These are phyloP conservation scores for Prosopis cineraria DNA, from an alignment of 306 rosid species.

Conservation along the genomic window DNA sequence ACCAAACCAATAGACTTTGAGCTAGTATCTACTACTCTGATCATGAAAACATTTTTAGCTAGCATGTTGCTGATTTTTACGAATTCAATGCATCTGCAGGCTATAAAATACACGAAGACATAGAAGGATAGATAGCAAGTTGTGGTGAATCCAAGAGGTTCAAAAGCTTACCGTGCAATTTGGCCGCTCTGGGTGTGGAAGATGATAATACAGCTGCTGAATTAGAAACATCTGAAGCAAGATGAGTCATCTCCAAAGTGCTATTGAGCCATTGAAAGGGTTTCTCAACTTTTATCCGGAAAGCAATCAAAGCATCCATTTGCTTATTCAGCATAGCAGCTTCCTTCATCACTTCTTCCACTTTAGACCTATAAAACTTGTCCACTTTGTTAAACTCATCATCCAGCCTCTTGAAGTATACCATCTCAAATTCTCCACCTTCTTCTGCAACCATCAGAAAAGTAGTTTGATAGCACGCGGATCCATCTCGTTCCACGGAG, in stretches of 20 bases:
- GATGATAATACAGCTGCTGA: conserved; percentile 55
- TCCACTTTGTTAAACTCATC: conserved; percentile 69
- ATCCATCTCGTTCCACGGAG: conserved; percentile 36
- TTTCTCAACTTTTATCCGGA: conserved; percentile 67
- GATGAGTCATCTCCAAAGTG: conserved; percentile 54
- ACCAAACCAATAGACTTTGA: too few relatives aligned
- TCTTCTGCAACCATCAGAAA: conserved; percentile 60
- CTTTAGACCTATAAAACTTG: conserved; percentile 50
- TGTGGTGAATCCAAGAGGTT: not conserved
- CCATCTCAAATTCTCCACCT: conserved; percentile 61
- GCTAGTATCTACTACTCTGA: too few relatives aligned
- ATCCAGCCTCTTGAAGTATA: conserved; percentile 55
- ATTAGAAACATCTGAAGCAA: conserved; percentile 56
- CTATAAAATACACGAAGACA: not conserved
- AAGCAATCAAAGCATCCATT: conserved; percentile 74
- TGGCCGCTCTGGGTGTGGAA: conserved; percentile 46
- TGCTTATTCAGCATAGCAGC: conserved; percentile 60
- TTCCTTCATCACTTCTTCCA: conserved; percentile 66
- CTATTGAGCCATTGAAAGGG: conserved; percentile 40
- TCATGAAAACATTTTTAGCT: not conserved
- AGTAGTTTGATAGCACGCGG: conserved; percentile 46
- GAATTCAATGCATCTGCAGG: not conserved
- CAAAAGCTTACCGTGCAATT: conserved; percentile 39
- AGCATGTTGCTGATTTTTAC: not conserved
- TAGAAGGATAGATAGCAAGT: not conserved